Evolutionary conservation across 352 stramenopile species (phyloP), one percentile per base, ranked within the genome.

Genomic region (Pythium sp.): DNA sequence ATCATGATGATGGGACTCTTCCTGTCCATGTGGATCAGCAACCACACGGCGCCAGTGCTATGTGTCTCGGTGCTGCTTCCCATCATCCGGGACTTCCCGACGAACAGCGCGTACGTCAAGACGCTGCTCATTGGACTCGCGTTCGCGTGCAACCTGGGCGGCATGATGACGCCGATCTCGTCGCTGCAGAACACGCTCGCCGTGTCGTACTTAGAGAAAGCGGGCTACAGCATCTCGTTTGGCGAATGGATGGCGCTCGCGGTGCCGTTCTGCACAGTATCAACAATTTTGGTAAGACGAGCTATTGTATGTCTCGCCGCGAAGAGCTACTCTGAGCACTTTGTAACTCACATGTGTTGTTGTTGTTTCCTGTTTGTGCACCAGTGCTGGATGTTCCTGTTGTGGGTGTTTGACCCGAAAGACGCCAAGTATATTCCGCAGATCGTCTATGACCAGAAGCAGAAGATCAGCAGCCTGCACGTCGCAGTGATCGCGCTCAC

Each of bases 1-100:
- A 97, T 98, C 66, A 98, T 98, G 92, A 78, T 97, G 58, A 96
- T 97, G 89, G 92, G 91, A 18, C 71, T 97, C 24, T 96, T 97
- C 68, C 68, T 98, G 6, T 97, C 90, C 12, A 97, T 97, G 87
- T 96, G 91, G 89, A 97, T 98, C 72, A 96, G 82, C 64, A 98
- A 98, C 79, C 91, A 97, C 80, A 98, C 92, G 1, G 91, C 92
- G 7, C 91, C 92, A 5, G 91, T 98, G 53, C 78, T 97, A n/a
- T 97, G 91, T 64, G 88, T 97, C 2, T 96, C 90, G 68, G 90
- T 90, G 24, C 69, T 96, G 14, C 77, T 96, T 9, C 89, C 89
- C n/a, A 96, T 96, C 65, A 96, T 96, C 57, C 81, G 89, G 0
- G 89, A 96, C 68, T 96, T 96, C 67, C 84, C 86, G 4, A 92